A percentile compares a stretch with the other conserved stretches of the same genome.
Conservation (phyloP, 2,329 filamentous ascomycete species). For the Neopestalotiopsis clavispora region DNA sequence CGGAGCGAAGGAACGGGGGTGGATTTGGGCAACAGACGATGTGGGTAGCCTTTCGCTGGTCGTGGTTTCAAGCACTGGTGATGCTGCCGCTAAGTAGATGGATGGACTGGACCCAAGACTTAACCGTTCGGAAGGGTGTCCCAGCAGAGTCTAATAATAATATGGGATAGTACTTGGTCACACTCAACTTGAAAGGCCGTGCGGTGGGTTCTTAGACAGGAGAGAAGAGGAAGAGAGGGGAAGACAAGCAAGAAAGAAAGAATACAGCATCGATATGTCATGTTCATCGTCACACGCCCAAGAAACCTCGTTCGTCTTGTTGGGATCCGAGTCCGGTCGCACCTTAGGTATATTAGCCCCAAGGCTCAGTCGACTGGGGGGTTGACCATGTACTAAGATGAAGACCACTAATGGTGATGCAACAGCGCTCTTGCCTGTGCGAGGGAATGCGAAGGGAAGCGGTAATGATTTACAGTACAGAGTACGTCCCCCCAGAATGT, state of each 20-base stretch:
- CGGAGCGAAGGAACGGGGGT: not conserved
- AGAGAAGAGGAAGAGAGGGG: not conserved
- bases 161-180: not conserved
- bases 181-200: not conserved
- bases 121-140: not conserved
- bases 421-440: not conserved
- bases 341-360: slow-evolving; percentile 2
- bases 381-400: slow-evolving; percentile 4
- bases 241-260: not conserved
- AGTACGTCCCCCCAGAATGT: not conserved
- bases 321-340: slow-evolving; percentile 2
- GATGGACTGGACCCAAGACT: slow-evolving; percentile 11
- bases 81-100: slow-evolving; percentile 1
- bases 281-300: not conserved
- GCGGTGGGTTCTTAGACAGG: not conserved
- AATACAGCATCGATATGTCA: not conserved
- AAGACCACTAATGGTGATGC: slow-evolving; percentile 8
- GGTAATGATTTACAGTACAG: slow-evolving; percentile 10
- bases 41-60: slow-evolving; percentile 6
- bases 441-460: not conserved
- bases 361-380: not conserved
- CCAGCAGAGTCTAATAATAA: slow-evolving; percentile 5
- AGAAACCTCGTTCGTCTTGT: not conserved
- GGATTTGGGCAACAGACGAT: not conserved
- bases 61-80: slow-evolving; percentile 15